These are phyloP conservation scores for Termitomyces sp. DNA, from an alignment of 768 basidiomycete species.

Conservation along the genomic window DNA sequence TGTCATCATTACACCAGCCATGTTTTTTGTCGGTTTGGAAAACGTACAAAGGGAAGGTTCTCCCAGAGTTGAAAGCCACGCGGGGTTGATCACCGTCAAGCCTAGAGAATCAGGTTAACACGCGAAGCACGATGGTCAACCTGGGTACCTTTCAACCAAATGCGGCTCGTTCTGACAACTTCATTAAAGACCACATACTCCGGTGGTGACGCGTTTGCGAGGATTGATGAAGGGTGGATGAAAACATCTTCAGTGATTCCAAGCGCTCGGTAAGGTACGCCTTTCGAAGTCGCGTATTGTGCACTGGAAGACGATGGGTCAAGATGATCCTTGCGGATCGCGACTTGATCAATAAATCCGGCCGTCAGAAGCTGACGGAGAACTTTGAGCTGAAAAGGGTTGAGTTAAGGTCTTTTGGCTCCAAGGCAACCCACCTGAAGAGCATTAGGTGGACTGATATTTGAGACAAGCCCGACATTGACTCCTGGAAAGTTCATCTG, in stretches of 20 bases:
- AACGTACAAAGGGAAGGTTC: slow-evolving; percentile 81
- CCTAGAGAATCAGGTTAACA: slow-evolving; percentile 35
- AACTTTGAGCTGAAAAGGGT: slow-evolving; percentile 71
- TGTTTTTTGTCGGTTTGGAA: slow-evolving; percentile 78
- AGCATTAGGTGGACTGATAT: slow-evolving; percentile 72
- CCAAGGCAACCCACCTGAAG: slow-evolving; percentile 55
- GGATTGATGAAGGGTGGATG: slow-evolving; percentile 86
- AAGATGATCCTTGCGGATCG: slow-evolving; percentile 82
- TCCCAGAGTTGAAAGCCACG: slow-evolving; percentile 83
- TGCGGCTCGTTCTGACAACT: slow-evolving; percentile 66
- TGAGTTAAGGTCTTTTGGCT: neutral
- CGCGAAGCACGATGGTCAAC: neutral
- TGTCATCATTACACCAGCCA: slow-evolving; percentile 62
- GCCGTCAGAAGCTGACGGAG: slow-evolving; percentile 85
- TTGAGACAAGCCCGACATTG: slow-evolving; percentile 55
- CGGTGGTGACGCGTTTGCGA: slow-evolving; percentile 67
- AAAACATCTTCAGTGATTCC: slow-evolving; percentile 85
- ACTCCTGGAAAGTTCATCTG: slow-evolving; percentile 68
- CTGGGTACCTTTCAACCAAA: slow-evolving; percentile 73
- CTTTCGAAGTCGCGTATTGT: slow-evolving; percentile 72
- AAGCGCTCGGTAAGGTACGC: slow-evolving; percentile 79
- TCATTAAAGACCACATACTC: slow-evolving; percentile 87
- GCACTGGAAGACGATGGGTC: slow-evolving; percentile 55
- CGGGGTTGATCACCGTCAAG: slow-evolving; percentile 79
- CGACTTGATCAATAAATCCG: slow-evolving; percentile 94